Conservation (phyloP, 2,329 filamentous ascomycete genomes). For the Aureobasidium lini region DNA sequence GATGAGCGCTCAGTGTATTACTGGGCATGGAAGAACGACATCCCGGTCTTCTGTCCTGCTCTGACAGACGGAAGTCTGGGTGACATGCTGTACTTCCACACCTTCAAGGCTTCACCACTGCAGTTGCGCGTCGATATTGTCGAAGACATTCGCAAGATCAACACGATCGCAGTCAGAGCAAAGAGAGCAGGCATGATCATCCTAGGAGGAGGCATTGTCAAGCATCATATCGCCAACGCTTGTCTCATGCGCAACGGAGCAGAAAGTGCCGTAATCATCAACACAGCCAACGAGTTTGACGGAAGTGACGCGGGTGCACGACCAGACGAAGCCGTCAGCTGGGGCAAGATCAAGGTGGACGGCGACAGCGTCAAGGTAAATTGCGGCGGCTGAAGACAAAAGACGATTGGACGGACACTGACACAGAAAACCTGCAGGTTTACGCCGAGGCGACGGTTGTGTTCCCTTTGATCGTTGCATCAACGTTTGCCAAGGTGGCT, state of each 20-base stretch:
- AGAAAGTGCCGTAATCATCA: slow-evolving; percentile 94
- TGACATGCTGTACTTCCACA: slow-evolving; percentile 99
- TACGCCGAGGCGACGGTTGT: slow-evolving; percentile 61
- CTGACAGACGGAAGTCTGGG: slow-evolving; percentile 91
- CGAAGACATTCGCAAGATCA: slow-evolving; percentile 86
- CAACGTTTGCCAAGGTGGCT: slow-evolving; percentile 51
- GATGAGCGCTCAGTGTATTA: slow-evolving; percentile 88
- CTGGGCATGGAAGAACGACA: slow-evolving; percentile 95
- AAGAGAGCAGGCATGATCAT: slow-evolving; percentile 92
- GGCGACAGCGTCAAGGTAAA: slow-evolving; percentile 81
- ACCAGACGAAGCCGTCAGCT: slow-evolving; percentile 94
- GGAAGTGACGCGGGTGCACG: slow-evolving; percentile 92
- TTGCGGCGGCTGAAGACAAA: not conserved
- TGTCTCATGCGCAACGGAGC: slow-evolving; percentile 97
- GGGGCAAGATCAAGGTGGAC: slow-evolving; percentile 93
- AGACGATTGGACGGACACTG: slow-evolving; percentile 7
- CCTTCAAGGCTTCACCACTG: slow-evolving; percentile 76
- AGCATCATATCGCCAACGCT: slow-evolving; percentile 97
- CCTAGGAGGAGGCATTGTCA: slow-evolving; percentile 87
- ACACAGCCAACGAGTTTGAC: slow-evolving; percentile 95
- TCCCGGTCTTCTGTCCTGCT: slow-evolving; percentile 94
- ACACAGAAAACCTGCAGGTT: slow-evolving; percentile 32
- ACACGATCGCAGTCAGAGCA: slow-evolving; percentile 81
- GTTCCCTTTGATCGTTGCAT: slow-evolving; percentile 60
- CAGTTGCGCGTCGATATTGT: slow-evolving; percentile 86